These are phyloP conservation scores for Eremothecium cymbalariae DNA, from an alignment of 1,139 yeast genomes.

Conservation along the genomic window DNA sequence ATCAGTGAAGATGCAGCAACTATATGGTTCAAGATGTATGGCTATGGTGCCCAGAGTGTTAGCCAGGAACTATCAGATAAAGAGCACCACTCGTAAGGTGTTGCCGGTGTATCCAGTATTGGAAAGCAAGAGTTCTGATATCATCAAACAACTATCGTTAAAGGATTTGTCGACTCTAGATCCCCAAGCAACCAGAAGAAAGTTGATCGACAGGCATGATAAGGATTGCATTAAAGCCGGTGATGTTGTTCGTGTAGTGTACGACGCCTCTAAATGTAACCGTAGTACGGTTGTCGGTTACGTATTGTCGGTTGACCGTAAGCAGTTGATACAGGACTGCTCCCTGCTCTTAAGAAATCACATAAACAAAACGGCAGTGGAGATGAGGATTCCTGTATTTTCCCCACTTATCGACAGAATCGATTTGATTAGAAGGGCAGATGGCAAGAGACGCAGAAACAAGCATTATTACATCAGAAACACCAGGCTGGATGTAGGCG, in stretches of 20 bases:
- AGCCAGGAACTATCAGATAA: slow-evolving; percentile 18
- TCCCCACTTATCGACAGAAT: slow-evolving; percentile 69
- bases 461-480: slow-evolving; percentile 85
- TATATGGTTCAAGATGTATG: too few species aligned
- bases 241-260: slow-evolving; percentile 70
- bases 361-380: slow-evolving; percentile 71
- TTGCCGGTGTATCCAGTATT: slow-evolving; percentile 32
- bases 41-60: slow-evolving; percentile 7
- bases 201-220: slow-evolving; percentile 44
- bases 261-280: slow-evolving; percentile 53
- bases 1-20: too few species aligned
- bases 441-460: slow-evolving; percentile 57
- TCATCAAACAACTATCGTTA: slow-evolving; percentile 16
- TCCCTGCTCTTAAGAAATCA: slow-evolving; percentile 73
- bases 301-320: slow-evolving; percentile 65
- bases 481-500: slow-evolving; percentile 75
- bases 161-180: slow-evolving; percentile 43
- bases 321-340: slow-evolving; percentile 45
- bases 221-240: slow-evolving; percentile 62
- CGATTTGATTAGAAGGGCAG: slow-evolving; percentile 67
- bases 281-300: slow-evolving; percentile 58
- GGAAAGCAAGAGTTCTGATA: slow-evolving; percentile 11
- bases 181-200: slow-evolving; percentile 63
- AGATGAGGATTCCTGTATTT: slow-evolving; percentile 66
- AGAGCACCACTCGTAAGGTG: slow-evolving; percentile 21